phyloP scores from a whole-genome alignment of 805 yeast genomes.

The Schwanniomyces pseudopolymorphus region DNA sequence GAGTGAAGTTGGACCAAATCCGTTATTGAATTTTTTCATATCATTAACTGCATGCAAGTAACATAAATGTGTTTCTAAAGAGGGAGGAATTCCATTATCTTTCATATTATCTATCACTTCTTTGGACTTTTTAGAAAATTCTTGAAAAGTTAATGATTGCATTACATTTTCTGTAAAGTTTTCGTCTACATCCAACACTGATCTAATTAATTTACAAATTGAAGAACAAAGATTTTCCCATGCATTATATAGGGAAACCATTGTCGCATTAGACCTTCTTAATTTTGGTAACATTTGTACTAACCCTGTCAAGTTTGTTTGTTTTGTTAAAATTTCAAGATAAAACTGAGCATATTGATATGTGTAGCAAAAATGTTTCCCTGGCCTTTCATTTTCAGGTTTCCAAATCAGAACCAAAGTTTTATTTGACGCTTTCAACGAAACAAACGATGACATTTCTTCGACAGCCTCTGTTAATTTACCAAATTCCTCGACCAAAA shows the following conservation, averaged over 20 bases:
- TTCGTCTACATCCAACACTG: slow-evolving; percentile 40
- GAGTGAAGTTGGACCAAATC: slow-evolving; percentile 73
- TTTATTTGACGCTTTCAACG: slow-evolving; percentile 66
- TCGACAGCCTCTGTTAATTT: slow-evolving; percentile 56
- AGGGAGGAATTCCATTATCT: slow-evolving; percentile 33
- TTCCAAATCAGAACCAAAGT: slow-evolving; percentile 87
- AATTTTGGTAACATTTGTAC: slow-evolving; percentile 65
- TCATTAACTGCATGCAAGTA: slow-evolving; percentile 54
- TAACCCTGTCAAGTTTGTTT: slow-evolving; percentile 59
- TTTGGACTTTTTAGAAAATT: slow-evolving; percentile 42
- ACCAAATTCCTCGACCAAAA: slow-evolving; percentile 53
- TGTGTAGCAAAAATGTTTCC: slow-evolving; percentile 83
- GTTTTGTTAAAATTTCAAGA: slow-evolving; percentile 52
- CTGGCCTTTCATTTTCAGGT: slow-evolving; percentile 88
- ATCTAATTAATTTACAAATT: slow-evolving; percentile 52
- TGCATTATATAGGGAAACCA: slow-evolving; percentile 60
- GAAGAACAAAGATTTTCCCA: slow-evolving; percentile 65
- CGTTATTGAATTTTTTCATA: slow-evolving; percentile 70
- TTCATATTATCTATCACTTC: slow-evolving; percentile 22
- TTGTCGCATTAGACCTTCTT: slow-evolving; percentile 74
- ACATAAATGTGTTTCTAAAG: slow-evolving; percentile 39
- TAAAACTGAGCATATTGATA: slow-evolving; percentile 66
- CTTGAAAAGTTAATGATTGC: slow-evolving; percentile 41
- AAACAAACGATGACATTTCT: slow-evolving; percentile 63
- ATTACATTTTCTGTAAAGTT: slow-evolving; percentile 54